Percentiles rank a stretch among this genome's conserved stretches.
These are phyloP conservation scores for Tylopilus sp. DNA, from an alignment of 768 basidiomycete genomes.

Conservation along the genomic window DNA sequence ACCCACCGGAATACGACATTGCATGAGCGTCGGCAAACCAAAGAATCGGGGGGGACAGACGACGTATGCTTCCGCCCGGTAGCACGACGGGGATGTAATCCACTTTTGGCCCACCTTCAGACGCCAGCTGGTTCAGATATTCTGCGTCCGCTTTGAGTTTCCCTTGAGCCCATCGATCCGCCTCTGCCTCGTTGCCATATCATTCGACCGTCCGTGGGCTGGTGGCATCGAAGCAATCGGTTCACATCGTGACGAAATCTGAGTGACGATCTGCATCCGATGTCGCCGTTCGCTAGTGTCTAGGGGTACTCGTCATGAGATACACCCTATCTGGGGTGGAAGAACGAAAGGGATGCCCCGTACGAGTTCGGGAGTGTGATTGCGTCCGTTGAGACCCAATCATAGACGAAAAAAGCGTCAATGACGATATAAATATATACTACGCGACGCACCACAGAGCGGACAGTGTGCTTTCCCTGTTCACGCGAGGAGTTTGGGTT, in stretches of 20 bases:
- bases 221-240: constrained; percentile 75
- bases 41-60: not conserved
- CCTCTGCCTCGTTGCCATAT: constrained; percentile 58
- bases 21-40: not conserved
- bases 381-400: constrained; percentile 74
- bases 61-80: constrained; percentile 76
- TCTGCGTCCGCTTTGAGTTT: constrained; percentile 65
- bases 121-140: constrained; percentile 50
- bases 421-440: not conserved
- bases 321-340: constrained; percentile 70
- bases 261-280: constrained; percentile 70
- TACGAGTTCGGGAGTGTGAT: constrained; percentile 58
- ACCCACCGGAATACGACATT: too few relatives aligned
- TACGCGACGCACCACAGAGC: constrained; percentile 54
- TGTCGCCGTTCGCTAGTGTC: constrained; percentile 78
- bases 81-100: constrained; percentile 82
- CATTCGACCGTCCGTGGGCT: constrained; percentile 83
- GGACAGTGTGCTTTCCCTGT: constrained; percentile 64
- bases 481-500: constrained; percentile 74
- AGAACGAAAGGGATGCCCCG: constrained; percentile 55
- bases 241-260: constrained; percentile 64
- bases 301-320: constrained; percentile 65
- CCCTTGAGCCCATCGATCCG: constrained; percentile 58
- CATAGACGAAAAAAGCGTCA: constrained; percentile 36
- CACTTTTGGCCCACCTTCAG: constrained; percentile 47